Percentiles rank a stretch among this genome's conserved stretches.
Conservation (phyloP, 202 grass and related monocot genomes). For the Carex sylvatica region DNA sequence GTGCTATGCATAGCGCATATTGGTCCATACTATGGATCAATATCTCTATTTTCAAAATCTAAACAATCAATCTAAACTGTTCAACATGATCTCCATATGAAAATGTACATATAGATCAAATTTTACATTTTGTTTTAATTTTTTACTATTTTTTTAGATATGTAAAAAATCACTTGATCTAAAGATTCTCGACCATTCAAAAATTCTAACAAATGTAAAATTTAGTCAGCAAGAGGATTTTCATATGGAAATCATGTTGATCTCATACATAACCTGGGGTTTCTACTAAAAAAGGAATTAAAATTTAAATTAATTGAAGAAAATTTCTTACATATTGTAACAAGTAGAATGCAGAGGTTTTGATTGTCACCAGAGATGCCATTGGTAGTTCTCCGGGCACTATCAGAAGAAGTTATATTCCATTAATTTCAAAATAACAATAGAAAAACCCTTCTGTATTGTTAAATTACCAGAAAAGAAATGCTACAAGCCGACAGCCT, state of each 20-base stretch:
- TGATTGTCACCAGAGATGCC: slow-evolving; percentile 26
- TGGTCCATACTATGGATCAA: no score
- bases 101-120: no score
- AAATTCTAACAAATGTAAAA: no score
- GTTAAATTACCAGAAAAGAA: not conserved
- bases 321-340: slow-evolving; percentile 42
- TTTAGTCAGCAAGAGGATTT: no score
- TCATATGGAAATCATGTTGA: not conserved
- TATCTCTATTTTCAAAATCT: no score
- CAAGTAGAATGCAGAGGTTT: slow-evolving; percentile 32
- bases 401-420: not conserved
- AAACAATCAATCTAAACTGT: no score
- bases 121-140: no score
- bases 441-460: not conserved
- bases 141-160: no score
- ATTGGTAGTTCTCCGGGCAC: slow-evolving; percentile 28
- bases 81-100: no score
- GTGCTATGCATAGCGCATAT: no score
- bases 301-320: not conserved
- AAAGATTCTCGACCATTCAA: no score
- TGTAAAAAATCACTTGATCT: no score
- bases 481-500: not conserved
- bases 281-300: not conserved
- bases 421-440: not conserved
- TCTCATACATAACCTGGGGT: not conserved